Conservation (phyloP, 805 yeast genomes). For the Schwanniomyces occidentalis region DNA sequence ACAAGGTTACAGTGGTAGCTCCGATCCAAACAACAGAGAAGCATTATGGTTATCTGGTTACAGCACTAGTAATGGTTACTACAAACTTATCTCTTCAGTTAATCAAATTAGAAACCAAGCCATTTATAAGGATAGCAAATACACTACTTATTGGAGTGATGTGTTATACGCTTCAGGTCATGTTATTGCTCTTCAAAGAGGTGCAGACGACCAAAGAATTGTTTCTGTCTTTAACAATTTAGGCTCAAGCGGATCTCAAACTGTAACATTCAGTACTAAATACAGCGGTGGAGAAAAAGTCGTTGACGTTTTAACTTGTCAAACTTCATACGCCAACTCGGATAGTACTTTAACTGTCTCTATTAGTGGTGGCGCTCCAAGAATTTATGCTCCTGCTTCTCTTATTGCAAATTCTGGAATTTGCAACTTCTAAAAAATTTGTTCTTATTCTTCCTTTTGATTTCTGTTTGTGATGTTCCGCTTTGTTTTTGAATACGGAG, state of each 20-base stretch:
- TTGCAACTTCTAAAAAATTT: too few species aligned
- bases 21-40: slow-evolving; percentile 1
- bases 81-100: neutral
- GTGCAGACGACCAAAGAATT: neutral
- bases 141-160: neutral
- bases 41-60: slow-evolving; percentile 3
- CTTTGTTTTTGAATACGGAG: too few species aligned
- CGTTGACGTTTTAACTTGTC: neutral
- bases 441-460: too few species aligned
- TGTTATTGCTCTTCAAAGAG: neutral
- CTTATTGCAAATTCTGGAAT: neutral
- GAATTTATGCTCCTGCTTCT: neutral
- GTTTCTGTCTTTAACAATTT: slow-evolving; percentile 1
- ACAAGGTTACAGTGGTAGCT: neutral
- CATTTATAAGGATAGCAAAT: neutral
- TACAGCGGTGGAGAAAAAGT: neutral
- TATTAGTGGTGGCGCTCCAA: neutral
- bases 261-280: neutral
- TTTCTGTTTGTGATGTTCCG: too few species aligned
- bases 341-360: neutral
- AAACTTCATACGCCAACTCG: neutral
- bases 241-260: neutral
- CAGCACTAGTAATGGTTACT: neutral
- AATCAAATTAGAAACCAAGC: slow-evolving; percentile 1
- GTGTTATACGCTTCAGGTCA: neutral